Conservation (phyloP, 1,284 basidiomycete species). For the Sanghuangporus weigelae region DNA sequence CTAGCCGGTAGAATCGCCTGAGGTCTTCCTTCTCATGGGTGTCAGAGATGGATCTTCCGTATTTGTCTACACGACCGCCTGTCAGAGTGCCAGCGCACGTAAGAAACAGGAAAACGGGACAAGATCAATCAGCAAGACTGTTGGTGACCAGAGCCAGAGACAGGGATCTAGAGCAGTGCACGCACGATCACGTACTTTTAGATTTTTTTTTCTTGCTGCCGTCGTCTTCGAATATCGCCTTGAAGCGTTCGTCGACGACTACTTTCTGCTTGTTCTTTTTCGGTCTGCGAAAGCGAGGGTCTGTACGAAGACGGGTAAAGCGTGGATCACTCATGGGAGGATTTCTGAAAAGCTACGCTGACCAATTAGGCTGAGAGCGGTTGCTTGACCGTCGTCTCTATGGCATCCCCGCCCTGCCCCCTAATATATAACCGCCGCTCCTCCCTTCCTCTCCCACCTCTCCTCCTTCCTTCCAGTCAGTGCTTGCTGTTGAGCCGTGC, state of each 20-base stretch:
- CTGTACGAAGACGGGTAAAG: constrained; percentile 83
- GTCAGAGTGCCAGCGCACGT: background rate
- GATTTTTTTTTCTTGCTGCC: constrained; percentile 26
- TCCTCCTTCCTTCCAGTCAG: constrained; percentile 24
- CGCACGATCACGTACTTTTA: constrained; percentile 31
- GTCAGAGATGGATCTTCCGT: constrained; percentile 73
- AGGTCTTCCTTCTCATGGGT: constrained; percentile 72
- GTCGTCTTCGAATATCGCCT: constrained; percentile 59
- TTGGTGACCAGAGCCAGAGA: constrained; percentile 12
- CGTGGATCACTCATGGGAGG: constrained; percentile 73
- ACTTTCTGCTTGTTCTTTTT: constrained; percentile 81
- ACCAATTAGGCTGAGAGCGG: background rate
- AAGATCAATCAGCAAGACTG: constrained; percentile 5
- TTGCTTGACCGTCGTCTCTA: background rate
- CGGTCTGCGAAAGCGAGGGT: constrained; percentile 88
- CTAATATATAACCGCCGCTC: constrained; percentile 21
- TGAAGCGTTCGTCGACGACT: constrained; percentile 93
- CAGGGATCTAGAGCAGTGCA: background rate
- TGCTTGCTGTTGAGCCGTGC: constrained; percentile 20
- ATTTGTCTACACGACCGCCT: constrained; percentile 82
- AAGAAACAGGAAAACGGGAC: background rate
- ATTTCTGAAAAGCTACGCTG: background rate
- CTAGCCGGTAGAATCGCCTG: constrained; percentile 79
- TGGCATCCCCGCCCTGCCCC: background rate
- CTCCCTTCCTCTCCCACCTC: constrained; percentile 16